These are phyloP conservation scores for Zymoseptoria pseudotritici DNA, from an alignment of 2,329 filamentous ascomycete species.

Conservation along the genomic window DNA sequence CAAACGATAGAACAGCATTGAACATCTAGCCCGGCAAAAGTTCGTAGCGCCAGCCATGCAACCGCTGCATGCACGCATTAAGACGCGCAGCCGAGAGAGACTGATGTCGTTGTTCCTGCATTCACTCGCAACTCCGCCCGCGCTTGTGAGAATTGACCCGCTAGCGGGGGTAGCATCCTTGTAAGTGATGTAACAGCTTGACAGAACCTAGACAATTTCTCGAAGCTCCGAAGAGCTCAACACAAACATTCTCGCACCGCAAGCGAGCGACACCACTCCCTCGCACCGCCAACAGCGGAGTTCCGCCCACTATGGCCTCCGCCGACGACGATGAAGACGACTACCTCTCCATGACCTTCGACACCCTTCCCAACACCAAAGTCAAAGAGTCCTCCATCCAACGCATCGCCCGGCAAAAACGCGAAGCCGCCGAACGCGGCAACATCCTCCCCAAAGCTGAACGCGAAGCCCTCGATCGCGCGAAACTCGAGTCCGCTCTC, in stretches of 20 bases:
- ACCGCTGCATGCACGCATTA: not conserved
- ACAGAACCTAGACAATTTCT: not conserved
- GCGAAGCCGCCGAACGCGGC: conserved; percentile 55
- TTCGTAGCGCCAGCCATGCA: too few relatives aligned
- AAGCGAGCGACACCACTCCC: not conserved
- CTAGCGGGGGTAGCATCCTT: too few relatives aligned
- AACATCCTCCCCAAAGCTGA: conserved; percentile 72
- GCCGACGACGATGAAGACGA: conserved; percentile 70
- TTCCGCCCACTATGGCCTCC: conserved; percentile 13
- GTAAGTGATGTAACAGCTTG: too few relatives aligned
- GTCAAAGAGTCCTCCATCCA: conserved; percentile 54
- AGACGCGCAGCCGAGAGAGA: not conserved
- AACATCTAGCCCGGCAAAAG: too few relatives aligned
- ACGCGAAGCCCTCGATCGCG: conserved; percentile 64
- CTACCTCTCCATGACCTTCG: conserved; percentile 94
- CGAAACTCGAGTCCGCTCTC: conserved; percentile 67
- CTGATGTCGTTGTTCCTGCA: not conserved
- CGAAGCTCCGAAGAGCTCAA: not conserved
- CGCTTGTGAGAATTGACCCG: too few relatives aligned
- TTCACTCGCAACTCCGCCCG: not conserved
- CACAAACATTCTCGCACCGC: not conserved
- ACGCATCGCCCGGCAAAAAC: conserved; percentile 47
- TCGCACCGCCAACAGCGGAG: not conserved
- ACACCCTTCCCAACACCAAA: conserved; percentile 50
- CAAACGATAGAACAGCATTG: too few relatives aligned